phyloP scores from a whole-genome alignment of 495 filamentous ascomycete genomes.

The Tuber aestivum region DNA sequence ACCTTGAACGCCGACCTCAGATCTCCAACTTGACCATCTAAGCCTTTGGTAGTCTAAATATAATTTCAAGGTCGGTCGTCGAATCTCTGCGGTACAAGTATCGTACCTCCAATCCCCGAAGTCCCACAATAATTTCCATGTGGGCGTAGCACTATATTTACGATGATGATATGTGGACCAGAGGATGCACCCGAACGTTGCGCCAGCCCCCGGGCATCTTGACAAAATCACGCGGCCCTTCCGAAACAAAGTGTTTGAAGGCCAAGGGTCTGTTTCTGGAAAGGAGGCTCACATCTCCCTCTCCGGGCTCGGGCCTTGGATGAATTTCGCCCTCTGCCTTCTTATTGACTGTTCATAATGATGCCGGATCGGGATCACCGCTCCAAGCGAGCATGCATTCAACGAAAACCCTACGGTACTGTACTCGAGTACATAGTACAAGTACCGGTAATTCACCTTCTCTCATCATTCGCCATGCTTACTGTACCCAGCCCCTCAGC shows the following conservation, averaged over 20 bases:
- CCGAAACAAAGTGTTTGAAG: neutral
- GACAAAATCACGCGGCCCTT: neutral
- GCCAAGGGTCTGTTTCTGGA: neutral
- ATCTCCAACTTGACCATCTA: neutral
- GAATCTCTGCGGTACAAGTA: neutral
- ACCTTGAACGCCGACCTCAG: neutral
- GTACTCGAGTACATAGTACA: too few species aligned
- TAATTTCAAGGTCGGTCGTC: neutral
- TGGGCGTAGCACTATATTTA: neutral
- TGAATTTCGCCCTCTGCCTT: neutral
- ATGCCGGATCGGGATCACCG: neutral
- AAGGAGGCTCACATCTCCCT: neutral
- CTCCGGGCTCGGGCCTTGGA: neutral
- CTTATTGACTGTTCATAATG: neutral
- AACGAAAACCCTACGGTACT: neutral
- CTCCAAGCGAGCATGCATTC: neutral
- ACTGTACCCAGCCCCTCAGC: neutral
- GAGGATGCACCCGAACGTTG: neutral
- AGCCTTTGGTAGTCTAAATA: neutral
- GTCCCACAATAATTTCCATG: neutral
- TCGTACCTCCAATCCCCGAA: neutral
- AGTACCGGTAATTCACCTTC: too few species aligned
- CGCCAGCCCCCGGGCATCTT: neutral
- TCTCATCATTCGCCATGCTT: neutral
- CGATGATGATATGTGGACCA: neutral